Evolutionary conservation across 2,329 filamentous ascomycete species (phyloP).

Genomic region (Colletotrichum sp.): DNA sequence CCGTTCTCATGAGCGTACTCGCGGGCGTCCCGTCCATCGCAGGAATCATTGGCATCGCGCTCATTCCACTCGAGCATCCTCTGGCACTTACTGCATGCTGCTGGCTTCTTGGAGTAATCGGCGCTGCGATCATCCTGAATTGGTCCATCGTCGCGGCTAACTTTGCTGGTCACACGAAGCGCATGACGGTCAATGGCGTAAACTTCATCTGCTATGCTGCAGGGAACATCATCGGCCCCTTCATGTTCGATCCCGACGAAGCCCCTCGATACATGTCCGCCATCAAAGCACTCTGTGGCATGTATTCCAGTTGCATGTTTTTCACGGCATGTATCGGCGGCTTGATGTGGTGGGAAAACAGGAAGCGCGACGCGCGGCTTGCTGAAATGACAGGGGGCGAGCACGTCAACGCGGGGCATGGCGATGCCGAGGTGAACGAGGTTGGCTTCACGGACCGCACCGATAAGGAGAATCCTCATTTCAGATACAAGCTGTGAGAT

Average conservation of each 20-base stretch:
- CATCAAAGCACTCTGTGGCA: neutral
- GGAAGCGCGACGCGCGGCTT: neutral
- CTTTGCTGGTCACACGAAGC: slow-evolving; percentile 56
- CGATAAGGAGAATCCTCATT: neutral
- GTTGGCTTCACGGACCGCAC: neutral
- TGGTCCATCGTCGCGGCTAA: slow-evolving; percentile 56
- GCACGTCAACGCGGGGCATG: neutral
- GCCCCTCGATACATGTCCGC: neutral
- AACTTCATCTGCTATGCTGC: slow-evolving; percentile 55
- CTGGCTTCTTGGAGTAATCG: slow-evolving; percentile 56
- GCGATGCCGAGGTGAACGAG: neutral
- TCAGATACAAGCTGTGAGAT: neutral
- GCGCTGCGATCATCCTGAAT: slow-evolving; percentile 53
- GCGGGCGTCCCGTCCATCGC: slow-evolving; percentile 35
- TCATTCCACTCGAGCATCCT: slow-evolving; percentile 48
- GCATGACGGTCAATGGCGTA: slow-evolving; percentile 51
- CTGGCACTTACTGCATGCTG: slow-evolving; percentile 56
- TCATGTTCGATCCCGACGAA: slow-evolving; percentile 1
- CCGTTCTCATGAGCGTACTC: neutral
- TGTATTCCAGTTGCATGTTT: neutral
- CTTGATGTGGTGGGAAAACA: neutral
- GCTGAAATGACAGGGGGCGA: neutral
- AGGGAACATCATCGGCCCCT: slow-evolving; percentile 52
- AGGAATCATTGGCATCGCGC: slow-evolving; percentile 54
- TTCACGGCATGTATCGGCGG: neutral